These are phyloP conservation scores for Suillus subaureus DNA, from an alignment of 768 basidiomycete species.

Conservation along the genomic window DNA sequence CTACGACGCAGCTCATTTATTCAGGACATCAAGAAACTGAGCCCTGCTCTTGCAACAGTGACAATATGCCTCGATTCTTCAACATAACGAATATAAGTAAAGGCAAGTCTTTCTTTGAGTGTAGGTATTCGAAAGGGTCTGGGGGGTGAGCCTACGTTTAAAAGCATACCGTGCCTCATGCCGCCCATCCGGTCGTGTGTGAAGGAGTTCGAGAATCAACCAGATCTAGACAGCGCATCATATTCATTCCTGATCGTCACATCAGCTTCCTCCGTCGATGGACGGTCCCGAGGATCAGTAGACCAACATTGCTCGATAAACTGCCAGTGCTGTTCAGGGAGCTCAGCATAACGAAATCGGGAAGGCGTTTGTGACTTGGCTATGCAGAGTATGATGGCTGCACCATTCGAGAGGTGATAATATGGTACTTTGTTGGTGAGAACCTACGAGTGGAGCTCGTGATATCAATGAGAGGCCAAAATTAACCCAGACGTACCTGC, in stretches of 20 bases:
- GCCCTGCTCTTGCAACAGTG: too few species aligned
- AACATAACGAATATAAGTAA: too few species aligned
- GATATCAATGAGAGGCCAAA: constrained; percentile 27
- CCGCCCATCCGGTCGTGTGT: too few species aligned
- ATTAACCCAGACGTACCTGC: constrained; percentile 21
- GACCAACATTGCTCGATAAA: not conserved
- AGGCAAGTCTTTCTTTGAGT: too few species aligned
- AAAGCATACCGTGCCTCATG: too few species aligned
- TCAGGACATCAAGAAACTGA: too few species aligned
- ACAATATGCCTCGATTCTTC: too few species aligned
- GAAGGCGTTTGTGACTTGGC: not conserved
- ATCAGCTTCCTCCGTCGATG: not conserved
- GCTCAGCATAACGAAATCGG: not conserved
- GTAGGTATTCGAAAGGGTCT: too few species aligned
- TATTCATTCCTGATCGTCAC: not conserved
- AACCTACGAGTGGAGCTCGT: not conserved
- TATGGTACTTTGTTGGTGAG: not conserved
- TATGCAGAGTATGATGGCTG: not conserved
- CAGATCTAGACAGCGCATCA: not conserved
- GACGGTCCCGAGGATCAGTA: not conserved
- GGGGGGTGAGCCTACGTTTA: too few species aligned
- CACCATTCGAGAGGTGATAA: not conserved
- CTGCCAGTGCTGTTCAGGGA: not conserved
- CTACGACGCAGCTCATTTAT: too few species aligned
- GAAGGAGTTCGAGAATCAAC: not conserved